phyloP scores from a whole-genome alignment of 1,139 yeast genomes.

The Yamadazyma taylorii region DNA sequence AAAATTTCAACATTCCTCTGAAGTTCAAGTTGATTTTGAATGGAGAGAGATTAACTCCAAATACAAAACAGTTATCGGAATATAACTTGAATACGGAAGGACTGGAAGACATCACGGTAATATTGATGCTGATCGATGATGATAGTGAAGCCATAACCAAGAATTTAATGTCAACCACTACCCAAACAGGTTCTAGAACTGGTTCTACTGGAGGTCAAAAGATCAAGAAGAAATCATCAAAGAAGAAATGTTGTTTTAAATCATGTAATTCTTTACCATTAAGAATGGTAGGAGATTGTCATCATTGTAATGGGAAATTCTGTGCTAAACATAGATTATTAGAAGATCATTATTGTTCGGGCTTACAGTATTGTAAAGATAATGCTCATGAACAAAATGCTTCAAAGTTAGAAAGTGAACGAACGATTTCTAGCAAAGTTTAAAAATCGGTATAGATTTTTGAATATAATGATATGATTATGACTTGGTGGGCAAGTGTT shows the following conservation, averaged over 20 bases:
- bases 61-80: constrained; percentile 17
- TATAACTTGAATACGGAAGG: constrained; percentile 22
- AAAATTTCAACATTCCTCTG: constrained; percentile 30
- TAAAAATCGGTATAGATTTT: constrained; percentile 9
- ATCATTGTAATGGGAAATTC: constrained; percentile 81
- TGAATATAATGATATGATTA: constrained; percentile 1
- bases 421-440: constrained; percentile 35
- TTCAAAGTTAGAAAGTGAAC: constrained; percentile 42
- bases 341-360: constrained; percentile 82
- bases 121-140: constrained; percentile 33
- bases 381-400: constrained; percentile 58
- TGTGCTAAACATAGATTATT: constrained; percentile 85
- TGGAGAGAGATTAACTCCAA: constrained; percentile 49
- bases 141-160: constrained; percentile 23
- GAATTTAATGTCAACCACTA: neutral
- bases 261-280: constrained; percentile 67
- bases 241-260: constrained; percentile 65
- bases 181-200: neutral
- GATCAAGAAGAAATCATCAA: constrained; percentile 40
- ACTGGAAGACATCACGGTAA: constrained; percentile 34
- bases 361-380: constrained; percentile 79
- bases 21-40: constrained; percentile 52
- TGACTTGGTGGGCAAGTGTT: neutral
- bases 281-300: constrained; percentile 86
- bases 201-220: neutral